Percentiles rank a stretch among this genome's conserved stretches.
Conservation (phyloP, 805 yeast genomes). For the Kazachstania africana region DNA sequence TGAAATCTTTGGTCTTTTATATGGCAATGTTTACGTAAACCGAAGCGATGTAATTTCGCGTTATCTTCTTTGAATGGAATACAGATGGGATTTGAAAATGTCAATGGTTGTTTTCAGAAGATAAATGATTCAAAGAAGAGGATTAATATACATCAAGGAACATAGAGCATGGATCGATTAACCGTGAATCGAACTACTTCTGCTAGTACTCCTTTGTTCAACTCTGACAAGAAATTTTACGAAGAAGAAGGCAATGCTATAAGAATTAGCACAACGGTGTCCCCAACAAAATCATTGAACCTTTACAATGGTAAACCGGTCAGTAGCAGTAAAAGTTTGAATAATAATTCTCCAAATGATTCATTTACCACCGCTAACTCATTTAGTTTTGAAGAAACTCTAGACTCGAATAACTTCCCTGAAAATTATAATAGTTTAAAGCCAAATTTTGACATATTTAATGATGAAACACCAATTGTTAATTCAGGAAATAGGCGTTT, state of each 20-base stretch:
- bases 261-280: constrained; percentile 3
- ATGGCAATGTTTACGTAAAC: too few species aligned
- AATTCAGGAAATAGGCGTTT: too few species aligned
- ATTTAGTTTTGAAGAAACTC: not conserved
- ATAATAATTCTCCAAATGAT: not conserved
- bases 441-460: not conserved
- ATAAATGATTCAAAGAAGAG: too few species aligned
- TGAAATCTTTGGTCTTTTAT: too few species aligned
- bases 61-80: too few species aligned
- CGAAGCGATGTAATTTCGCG: too few species aligned
- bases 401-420: not conserved
- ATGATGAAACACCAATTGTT: not conserved
- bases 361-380: not conserved
- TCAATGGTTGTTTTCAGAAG: too few species aligned
- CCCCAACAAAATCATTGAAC: constrained; percentile 9
- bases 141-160: too few species aligned
- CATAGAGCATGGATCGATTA: too few species aligned
- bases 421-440: not conserved
- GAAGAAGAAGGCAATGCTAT: not conserved
- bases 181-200: too few species aligned
- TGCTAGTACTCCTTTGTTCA: constrained; percentile 4
- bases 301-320: not conserved
- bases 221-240: too few species aligned
- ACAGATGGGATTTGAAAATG: too few species aligned
- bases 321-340: constrained; percentile 1